Percentiles rank a stretch among this genome's conserved stretches.
Evolutionary conservation across 164 flowering plant genomes (phyloP).

Genomic region (Vitis amurensis): DNA sequence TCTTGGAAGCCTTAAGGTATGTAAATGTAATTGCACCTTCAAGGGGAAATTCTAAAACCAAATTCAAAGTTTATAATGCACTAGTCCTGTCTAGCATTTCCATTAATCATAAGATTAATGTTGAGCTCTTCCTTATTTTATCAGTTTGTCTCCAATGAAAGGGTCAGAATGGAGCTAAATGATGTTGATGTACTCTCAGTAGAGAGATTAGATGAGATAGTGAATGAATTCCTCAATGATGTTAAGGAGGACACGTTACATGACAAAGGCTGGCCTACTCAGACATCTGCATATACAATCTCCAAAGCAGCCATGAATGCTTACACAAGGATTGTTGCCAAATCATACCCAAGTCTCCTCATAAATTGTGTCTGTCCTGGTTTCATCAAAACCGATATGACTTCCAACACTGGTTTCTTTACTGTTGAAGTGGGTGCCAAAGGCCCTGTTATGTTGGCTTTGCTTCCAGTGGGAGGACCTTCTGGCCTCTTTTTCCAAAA

Average conservation of each 20-base stretch:
- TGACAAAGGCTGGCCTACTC: constrained; percentile 40
- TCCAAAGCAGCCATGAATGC: constrained; percentile 44
- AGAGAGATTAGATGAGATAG: constrained; percentile 31
- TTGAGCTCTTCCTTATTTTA: neutral
- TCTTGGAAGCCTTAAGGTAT: constrained; percentile 20
- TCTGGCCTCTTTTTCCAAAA: constrained; percentile 23
- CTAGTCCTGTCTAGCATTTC: neutral
- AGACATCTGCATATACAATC: constrained; percentile 16
- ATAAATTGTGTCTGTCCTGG: constrained; percentile 37
- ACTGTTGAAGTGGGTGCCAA: constrained; percentile 31
- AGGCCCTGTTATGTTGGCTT: constrained; percentile 25
- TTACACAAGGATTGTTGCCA: constrained; percentile 35
- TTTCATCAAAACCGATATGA: constrained; percentile 27
- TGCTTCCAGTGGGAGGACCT: constrained; percentile 26
- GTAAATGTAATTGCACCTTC: neutral
- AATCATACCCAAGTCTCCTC: constrained; percentile 12
- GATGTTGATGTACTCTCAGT: constrained; percentile 27
- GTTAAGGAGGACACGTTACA: constrained; percentile 24
- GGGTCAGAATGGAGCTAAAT: constrained; percentile 9
- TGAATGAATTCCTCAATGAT: constrained; percentile 28
- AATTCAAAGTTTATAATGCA: too few relatives aligned
- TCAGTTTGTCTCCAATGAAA: constrained; percentile 19
- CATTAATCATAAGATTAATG: neutral
- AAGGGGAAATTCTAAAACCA: too few relatives aligned
- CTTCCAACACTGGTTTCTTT: constrained; percentile 11